phyloP scores from a whole-genome alignment of 108 stramenopile genomes.

The Cyclotella choctawhatcheeana region DNA sequence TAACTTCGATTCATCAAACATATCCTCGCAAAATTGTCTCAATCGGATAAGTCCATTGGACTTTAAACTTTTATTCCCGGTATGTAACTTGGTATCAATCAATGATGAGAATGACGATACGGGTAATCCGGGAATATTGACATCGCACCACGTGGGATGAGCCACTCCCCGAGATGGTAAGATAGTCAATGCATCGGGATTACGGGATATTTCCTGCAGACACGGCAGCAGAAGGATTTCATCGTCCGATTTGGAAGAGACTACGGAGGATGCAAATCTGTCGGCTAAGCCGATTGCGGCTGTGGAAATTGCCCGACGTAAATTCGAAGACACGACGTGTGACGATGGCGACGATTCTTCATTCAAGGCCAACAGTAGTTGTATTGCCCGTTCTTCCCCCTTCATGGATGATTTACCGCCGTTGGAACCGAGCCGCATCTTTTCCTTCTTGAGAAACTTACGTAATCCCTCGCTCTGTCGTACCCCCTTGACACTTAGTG shows the following conservation, averaged over 20 bases:
- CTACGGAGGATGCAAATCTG: constrained; percentile 51
- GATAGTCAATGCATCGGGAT: constrained; percentile 89
- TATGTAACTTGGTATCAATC: constrained; percentile 65
- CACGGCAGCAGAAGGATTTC: constrained; percentile 65
- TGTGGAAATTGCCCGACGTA: constrained; percentile 87
- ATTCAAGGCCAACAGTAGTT: constrained; percentile 27
- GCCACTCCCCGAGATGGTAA: constrained; percentile 61
- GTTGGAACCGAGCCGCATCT: constrained; percentile 26
- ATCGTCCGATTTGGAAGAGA: constrained; percentile 36
- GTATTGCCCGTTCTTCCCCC: constrained; percentile 48
- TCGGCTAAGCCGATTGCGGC: constrained; percentile 74
- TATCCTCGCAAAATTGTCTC: constrained; percentile 67
- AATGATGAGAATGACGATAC: constrained; percentile 50
- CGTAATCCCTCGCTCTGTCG: constrained; percentile 63
- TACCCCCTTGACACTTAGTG: constrained; percentile 72
- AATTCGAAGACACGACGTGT: constrained; percentile 78
- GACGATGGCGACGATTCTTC: constrained; percentile 45
- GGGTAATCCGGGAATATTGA: constrained; percentile 27
- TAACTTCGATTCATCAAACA: constrained; percentile 66
- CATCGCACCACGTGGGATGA: constrained; percentile 73
- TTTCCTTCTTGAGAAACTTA: constrained; percentile 59
- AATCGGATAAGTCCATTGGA: constrained; percentile 78
- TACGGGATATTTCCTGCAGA: constrained; percentile 87
- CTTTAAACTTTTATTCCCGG: constrained; percentile 81
- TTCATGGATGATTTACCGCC: constrained; percentile 21